Evolutionary conservation across 2,329 filamentous ascomycete genomes (phyloP), one percentile per base, ranked within the genome.

Genomic region (Tolypocladium tundrense): DNA sequence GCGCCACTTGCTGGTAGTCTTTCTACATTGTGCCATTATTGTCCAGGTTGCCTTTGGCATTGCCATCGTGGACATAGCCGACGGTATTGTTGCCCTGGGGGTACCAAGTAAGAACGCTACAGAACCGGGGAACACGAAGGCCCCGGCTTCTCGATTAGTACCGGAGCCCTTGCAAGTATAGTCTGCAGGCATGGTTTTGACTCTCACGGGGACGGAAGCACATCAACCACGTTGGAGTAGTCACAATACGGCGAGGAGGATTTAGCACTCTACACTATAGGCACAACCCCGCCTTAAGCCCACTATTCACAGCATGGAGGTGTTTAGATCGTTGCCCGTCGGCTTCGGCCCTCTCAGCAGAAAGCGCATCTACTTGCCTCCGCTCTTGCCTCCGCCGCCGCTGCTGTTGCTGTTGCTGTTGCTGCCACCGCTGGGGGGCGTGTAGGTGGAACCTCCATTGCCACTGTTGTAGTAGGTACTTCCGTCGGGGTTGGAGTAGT

Each of bases 401-500:
- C 33, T 19, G 40, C 53, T 58, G 24, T 27, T 57, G 31, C 43
- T 58, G 24, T 27, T 57, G 31, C 43, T 63, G 58, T 57, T 60
- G 10, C 79, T 80, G 57, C 58, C 60, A 8, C 78, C 80, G 58
- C 74, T 73, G 8, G 86, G 72, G 11, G 83, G 64, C 21, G 82
- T 89, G 72, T 89, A 90, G 21, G 72, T 83, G 31, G 82, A 80
- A 54, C 71, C 66, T 7, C 86, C 86, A 13, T 69, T 68, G 51
- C 85, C 84, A 63, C 77, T 70, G 71, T 88, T 87, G 77, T 88
- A 74, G 74, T 90, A 90, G 43, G 82, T 86, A 66, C 82, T 87
- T 16, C 85, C 84, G 61, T 87, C 80, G 52, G 84, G 72, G 73
- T 89, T 90, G 68, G 79, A 82, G 73, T 89, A 90, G 75, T 90